Evolutionary conservation across 192 early-diverging fungal species (phyloP), one percentile per base, ranked within the genome.

Genomic region (Oehlia diaphana): DNA sequence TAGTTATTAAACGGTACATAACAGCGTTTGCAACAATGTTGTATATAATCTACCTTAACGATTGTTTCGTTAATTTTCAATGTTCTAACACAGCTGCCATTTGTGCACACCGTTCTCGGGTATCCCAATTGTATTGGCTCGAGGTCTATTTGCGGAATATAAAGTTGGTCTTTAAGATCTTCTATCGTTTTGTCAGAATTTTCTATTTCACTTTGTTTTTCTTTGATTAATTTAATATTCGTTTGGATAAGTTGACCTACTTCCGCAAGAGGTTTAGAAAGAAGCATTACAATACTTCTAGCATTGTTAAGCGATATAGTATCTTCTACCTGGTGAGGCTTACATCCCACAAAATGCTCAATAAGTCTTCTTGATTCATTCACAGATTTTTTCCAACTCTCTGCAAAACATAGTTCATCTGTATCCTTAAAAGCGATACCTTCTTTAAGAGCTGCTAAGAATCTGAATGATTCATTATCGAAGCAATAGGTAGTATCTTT

Each of bases 401-500:
- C 74, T 44, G 66, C 68, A 68, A 77, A 83, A 42, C 8, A 7
- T 26, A 53, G 61, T 78, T 72, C 71, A 68, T 65, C 39, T 0
- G 75, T 70, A 26, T 44, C 33, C 13, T 66, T 53, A 67, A 77
- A 80, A 7, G 49, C 63, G 14, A 80, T 53, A 65, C 75, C 79
- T n/a, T 72, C 66, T 26, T 69, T 80, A 58, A 77, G 26, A 28
- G 82, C 79, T 66, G 79, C 82, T 47, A 72, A 68, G 68, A 83
- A 72, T 53, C 82, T 72, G 65, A 83, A 77, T 4, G 82, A 13
- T 77, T 83, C 82, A 42, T 83, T 83, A 74, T 83, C 82, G 26
- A 83, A 77, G 75, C 49, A 80, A 33, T 72, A 83, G 13, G 78
- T 49, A 16, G 58, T 83, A 73, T 72, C 53, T 28, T 61, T 7